Evolutionary conservation across 192 early-diverging fungal species (phyloP), one percentile per base, ranked within the genome.

Genomic region (Backusella luteola): DNA sequence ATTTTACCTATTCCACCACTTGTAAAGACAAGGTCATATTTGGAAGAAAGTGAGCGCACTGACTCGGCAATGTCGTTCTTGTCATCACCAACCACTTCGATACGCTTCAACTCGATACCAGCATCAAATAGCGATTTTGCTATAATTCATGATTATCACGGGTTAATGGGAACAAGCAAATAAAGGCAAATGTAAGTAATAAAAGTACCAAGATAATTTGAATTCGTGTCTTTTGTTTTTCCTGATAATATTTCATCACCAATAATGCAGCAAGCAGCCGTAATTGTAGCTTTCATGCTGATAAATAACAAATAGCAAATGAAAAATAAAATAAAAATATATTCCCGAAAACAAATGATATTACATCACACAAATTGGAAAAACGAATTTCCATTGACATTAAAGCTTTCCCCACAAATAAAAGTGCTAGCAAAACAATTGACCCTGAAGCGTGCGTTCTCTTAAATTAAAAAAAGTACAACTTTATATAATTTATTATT

Each of bases 231-330:
- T 12, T 77, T 87, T 9, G 87, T 90, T 67, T 91, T 92, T 53
- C 93, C 93, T 66, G 83, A 87, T 39, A 94, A 84, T 39, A 94
- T 88, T 73, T 93, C 92, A 85, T 93, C 91, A 36, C 93, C 77
- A 73, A 78, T 78, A 29, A 78, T 35, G 32, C 63, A 69, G 19
- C 77, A 78, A 12, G 77, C 71, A 17, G 77, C 77, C 52, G 77
- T 78, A 26, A 69, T 59, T 38, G 56, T 66, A 23, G 59, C 32
- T 35, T 44, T 70, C 14, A 34, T 69, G 39, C 46, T 70, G 63
- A 67, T 14, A 34, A 67, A 66, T 29, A 66, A 32, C n/a, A 59
- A 59, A 26, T 53, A 53, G 19, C 19, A 72, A 72, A 39, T 39
- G 36, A 46, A 14, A 38, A 41, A 72, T n/a, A n/a, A n/a, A n/a